Base-by-base conservation (phyloP, 257 asterid species). In the Marsdenia floribunda region DNA sequence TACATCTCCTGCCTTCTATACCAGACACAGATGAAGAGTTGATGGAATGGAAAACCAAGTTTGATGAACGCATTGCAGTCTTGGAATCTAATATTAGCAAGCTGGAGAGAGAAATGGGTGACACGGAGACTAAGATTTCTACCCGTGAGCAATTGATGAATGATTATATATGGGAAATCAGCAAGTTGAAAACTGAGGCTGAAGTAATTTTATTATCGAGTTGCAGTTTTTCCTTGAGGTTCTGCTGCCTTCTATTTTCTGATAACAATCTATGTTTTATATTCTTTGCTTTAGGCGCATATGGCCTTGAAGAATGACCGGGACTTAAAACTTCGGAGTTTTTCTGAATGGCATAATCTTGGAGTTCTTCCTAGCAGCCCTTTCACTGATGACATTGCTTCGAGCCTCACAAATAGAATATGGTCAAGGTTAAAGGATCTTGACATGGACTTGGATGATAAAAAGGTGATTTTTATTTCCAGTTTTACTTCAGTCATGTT, bases 21-120 rank as follows among this genome's bases (percentile, higher is more conserved):
- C 53, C 77, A 95, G 99, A 95, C 83, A 89, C 99, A 74, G 97
- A 95, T 84, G 98, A 92, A 88, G 94, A 95, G 78, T 81, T 95
- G 80, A 88, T 79, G 81, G 98, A 90, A 81, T 95, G 98, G 98
- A 92, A 88, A 82, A 85, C 87, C 80, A 89, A 89, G 88, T 95
- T 90, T 82, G 97, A 92, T 70, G 91, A 92, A 70, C 86, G 85
- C 81, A 82, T 95, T 74, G 89, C 87, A 70, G 79, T 84, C 40
- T 76, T 92, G 77, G 90, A 85, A 76, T 77, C 89, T 68, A 92
- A 83, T 76, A 57, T 60, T 78, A 73, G 78, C 82, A 89, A 95
- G 90, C 77, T 90, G 81, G 81, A 59, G 68, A 89, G 94, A 84
- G 98, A 95, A 81, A 86, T 82, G 80, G 73, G 42, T 68, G 98